Evolutionary conservation across 2,329 filamentous ascomycete genomes (phyloP), one percentile per base, ranked within the genome.

Genomic region (Cladorrhinum sp.): DNA sequence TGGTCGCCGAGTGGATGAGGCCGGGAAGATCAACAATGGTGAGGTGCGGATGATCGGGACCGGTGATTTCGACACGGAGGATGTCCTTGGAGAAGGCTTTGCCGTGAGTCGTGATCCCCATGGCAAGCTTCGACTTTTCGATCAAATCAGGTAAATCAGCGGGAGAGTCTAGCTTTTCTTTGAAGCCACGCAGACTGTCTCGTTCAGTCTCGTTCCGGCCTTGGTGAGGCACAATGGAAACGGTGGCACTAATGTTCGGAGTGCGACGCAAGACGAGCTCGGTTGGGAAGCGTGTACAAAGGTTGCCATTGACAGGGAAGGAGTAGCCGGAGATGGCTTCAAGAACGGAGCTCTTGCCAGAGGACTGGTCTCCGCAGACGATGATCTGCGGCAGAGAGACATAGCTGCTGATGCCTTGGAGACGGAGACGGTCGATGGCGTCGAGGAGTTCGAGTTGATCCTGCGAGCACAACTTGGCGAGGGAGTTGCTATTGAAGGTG

Each of bases 21-120:
- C 81, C 80, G 2, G 81, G 81, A 1, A 83, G 70, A 62, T 84
- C 81, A 10, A 84, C 79, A 10, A 83, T 74, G 0, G 80, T 83
- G 2, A 84, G 72, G n/a, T 81, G 77, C n/a, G 76, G 76, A 6
- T 69, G 72, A 20, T 71, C 67, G 0, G 78, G 75, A 10, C 77
- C 76, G 2, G 68, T 70, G 50, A 78, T 72, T 63, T 79, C 76
- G 52, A 80, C 67, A 2, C 73, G 73, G 4, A 80, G 72, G 1
- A 78, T 69, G 58, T 79, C 75, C 4, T 69, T 68, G 5, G 72
- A 71, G 65, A 79, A 79, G 2, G 68, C 70, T 38, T 68, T 67
- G 7, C 65, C 61, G 2, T 69, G 65, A 0, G 70, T 63, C 10
- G 66, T 65, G 18, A 81, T 68, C 1, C 79, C 80, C 79, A 86